phyloP scores from a whole-genome alignment of 306 rosid species.

The Inga leiocalycina region DNA sequence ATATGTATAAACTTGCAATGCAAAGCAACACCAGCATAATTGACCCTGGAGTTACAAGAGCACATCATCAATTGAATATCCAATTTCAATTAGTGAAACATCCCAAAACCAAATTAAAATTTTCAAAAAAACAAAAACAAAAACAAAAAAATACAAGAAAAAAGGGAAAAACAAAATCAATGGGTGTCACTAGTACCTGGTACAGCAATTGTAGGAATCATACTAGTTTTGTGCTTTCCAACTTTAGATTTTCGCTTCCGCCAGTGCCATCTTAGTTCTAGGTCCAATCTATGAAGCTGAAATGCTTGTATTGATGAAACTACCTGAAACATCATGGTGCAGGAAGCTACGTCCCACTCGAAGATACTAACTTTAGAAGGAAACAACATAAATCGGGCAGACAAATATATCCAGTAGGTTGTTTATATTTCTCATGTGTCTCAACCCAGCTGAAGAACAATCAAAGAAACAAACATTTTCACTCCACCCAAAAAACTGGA shows the following conservation, averaged over 20 bases:
- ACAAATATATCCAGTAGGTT: neutral
- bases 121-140: neutral
- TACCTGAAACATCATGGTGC: conserved; percentile 19
- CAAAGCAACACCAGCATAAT: neutral
- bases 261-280: too few relatives aligned
- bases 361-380: neutral
- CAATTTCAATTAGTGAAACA: neutral
- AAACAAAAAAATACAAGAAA: too few relatives aligned
- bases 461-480: conserved; percentile 28
- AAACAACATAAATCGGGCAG: conserved; percentile 6
- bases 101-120: neutral
- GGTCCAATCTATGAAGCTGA: neutral
- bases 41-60: conserved; percentile 10
- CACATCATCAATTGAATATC: neutral
- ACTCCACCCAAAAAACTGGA: neutral
- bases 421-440: too few relatives aligned
- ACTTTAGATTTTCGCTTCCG: neutral
- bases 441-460: neutral
- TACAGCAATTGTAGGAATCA: neutral
- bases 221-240: neutral
- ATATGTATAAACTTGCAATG: neutral
- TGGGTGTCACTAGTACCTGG: neutral
- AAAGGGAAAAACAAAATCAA: neutral
- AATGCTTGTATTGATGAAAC: neutral
- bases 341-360: neutral